phyloP scores from a whole-genome alignment of 2,329 filamentous ascomycete genomes.

The Sporothrix brunneoviolacea region DNA sequence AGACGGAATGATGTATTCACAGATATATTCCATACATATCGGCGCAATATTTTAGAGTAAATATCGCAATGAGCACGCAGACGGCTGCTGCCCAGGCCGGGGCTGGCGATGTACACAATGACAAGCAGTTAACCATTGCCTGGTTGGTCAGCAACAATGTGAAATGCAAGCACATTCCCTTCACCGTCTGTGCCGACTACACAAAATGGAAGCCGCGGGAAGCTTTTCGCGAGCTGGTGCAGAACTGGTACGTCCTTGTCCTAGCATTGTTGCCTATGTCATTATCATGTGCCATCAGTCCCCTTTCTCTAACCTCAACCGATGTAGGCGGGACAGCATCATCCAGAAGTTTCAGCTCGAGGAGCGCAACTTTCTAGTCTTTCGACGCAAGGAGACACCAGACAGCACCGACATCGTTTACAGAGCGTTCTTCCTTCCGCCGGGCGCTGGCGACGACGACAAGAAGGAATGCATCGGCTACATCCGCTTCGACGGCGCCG shows the following conservation, averaged over 20 bases:
- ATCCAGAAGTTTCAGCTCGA: slow-evolving; percentile 17
- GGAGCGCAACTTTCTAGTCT: slow-evolving; percentile 20
- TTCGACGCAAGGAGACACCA: slow-evolving; percentile 16
- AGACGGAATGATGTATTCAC: no score
- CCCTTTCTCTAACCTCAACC: slow-evolving; percentile 20
- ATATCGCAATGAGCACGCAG: no score
- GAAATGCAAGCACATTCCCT: neutral
- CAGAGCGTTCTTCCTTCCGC: slow-evolving; percentile 23
- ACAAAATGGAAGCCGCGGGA: slow-evolving; percentile 10
- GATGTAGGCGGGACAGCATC: neutral
- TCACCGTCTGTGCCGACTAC: neutral
- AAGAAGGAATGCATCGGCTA: slow-evolving; percentile 23
- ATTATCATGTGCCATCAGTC: slow-evolving; percentile 6
- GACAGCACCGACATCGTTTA: slow-evolving; percentile 24
- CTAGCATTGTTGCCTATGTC: neutral
- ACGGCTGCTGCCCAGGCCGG: no score
- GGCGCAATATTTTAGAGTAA: no score
- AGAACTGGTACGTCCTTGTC: slow-evolving; percentile 25
- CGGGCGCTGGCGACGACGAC: neutral
- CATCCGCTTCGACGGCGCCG: slow-evolving; percentile 22
- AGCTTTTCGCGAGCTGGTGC: slow-evolving; percentile 28
- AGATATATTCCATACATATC: no score
- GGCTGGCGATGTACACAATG: no score
- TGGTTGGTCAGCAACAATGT: no score
- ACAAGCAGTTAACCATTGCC: no score